Base-by-base conservation (phyloP, 2,329 filamentous ascomycete genomes). In the Pezicula radicicola region DNA sequence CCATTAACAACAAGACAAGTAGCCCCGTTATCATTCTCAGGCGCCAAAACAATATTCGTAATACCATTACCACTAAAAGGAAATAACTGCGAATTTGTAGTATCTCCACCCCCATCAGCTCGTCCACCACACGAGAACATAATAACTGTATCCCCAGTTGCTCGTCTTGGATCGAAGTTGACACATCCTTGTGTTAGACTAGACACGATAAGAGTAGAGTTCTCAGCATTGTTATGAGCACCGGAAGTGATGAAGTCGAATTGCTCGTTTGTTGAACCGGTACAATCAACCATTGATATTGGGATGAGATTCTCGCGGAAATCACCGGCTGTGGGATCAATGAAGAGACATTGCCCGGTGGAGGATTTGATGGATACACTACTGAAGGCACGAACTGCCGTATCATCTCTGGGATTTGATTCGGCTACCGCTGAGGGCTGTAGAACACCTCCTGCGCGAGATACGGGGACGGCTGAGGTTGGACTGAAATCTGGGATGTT, bases 81-180 rank as follows among this genome's bases (percentile, higher is more conserved):
- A 54, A 80, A 72, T 7, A 81, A 64, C 59, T 82, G 79, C 21
- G 72, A 75, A 15, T 66, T 67, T 39, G 78, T 63, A 7, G 53
- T 52, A 5, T 41, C 28, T n/a, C 67, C 63, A 71, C 67, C 67
- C 9, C 80, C 80, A 54, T 79, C 81, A 16, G 79, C 80, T 19
- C 80, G 70, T 10, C 80, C 80, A 45, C 80, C 80, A 57, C 80
- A 83, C 9, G 80, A 80, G 59, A 83, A 84, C 21, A 84, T 69
- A 33, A 77, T 59, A 13, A 81, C 77, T 57, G 80, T 78, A 59
- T 77, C 75, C 10, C 77, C 78, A 2, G 71, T 68, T 0, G 70
- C 65, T 27, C 78, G 72, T 44, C 79, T 72, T 5, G 74, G 72
- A 57, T 84, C 80, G 56, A 81, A 81, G 65, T 80, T 83, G 56